Evolutionary conservation across 2,329 filamentous ascomycete genomes (phyloP).

Genomic region (Paramyrothecium sp.): DNA sequence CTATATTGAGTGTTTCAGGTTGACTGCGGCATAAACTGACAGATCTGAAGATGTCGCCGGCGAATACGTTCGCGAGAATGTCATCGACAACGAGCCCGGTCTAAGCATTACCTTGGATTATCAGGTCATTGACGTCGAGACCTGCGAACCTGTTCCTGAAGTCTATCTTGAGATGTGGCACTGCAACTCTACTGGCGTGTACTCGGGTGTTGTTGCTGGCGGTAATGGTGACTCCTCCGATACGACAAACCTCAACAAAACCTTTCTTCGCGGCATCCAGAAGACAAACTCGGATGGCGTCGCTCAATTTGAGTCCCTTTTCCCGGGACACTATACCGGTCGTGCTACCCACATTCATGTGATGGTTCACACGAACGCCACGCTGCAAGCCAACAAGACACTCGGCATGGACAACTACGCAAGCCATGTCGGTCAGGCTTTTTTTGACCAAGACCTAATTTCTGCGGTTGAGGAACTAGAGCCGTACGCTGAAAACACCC

Average conservation of each 20-base stretch:
- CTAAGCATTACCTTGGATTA: slow-evolving; percentile 40
- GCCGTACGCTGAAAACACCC: slow-evolving; percentile 48
- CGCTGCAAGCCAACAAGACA: slow-evolving; percentile 29
- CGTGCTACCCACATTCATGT: slow-evolving; percentile 49
- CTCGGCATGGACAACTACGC: slow-evolving; percentile 35
- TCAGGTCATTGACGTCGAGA: slow-evolving; percentile 42
- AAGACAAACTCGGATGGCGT: slow-evolving; percentile 39
- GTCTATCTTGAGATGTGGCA: slow-evolving; percentile 46
- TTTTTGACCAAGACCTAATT: slow-evolving; percentile 60
- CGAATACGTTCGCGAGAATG: slow-evolving; percentile 32
- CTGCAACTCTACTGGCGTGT: slow-evolving; percentile 46
- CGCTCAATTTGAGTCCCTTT: slow-evolving; percentile 39
- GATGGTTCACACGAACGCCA: slow-evolving; percentile 35
- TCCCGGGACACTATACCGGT: slow-evolving; percentile 42
- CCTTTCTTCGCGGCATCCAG: slow-evolving; percentile 36
- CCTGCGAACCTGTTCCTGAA: slow-evolving; percentile 38
- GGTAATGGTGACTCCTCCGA: slow-evolving; percentile 44
- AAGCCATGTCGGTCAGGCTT: slow-evolving; percentile 63
- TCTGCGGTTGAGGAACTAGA: slow-evolving; percentile 43
- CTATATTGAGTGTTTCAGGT: not conserved
- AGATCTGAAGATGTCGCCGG: slow-evolving; percentile 22
- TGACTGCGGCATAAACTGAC: not conserved
- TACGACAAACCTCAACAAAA: slow-evolving; percentile 26
- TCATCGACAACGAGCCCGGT: slow-evolving; percentile 38
- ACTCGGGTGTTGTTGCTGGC: slow-evolving; percentile 36